Conservation (phyloP, 768 basidiomycete genomes). For the Naematelia encephala region DNA sequence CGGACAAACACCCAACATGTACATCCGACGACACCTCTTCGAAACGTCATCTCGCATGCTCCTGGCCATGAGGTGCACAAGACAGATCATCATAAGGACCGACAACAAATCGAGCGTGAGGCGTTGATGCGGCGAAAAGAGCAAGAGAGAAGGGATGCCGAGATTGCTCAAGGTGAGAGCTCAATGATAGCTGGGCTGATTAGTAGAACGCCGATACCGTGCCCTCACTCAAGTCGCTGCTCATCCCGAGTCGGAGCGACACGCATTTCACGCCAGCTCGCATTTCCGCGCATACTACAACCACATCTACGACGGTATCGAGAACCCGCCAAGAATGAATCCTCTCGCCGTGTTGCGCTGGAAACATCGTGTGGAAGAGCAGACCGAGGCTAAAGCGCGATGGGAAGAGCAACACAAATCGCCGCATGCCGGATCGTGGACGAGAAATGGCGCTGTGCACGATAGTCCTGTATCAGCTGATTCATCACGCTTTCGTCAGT, state of each 20-base stretch:
- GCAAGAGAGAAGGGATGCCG: conserved; percentile 34
- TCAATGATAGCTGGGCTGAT: conserved; percentile 3
- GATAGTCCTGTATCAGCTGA: conserved; percentile 21
- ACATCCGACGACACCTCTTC: background rate
- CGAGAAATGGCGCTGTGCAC: conserved; percentile 12
- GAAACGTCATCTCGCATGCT: background rate
- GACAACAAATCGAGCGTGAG: conserved; percentile 20
- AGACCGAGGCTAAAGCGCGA: conserved; percentile 17
- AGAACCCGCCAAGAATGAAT: conserved; percentile 35
- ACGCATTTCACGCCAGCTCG: conserved; percentile 24
- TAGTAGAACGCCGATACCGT: conserved; percentile 31
- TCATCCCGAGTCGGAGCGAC: conserved; percentile 32
- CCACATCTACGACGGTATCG: conserved; percentile 38
- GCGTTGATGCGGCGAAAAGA: conserved; percentile 26
- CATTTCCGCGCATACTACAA: conserved; percentile 40
- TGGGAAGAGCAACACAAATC: conserved; percentile 25
- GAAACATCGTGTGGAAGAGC: conserved; percentile 30
- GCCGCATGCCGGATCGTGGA: conserved; percentile 4
- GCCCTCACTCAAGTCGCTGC: conserved; percentile 41
- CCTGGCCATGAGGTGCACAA: conserved; percentile 12
- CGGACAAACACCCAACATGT: background rate
- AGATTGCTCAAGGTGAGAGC: conserved; percentile 38
- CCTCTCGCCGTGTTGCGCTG: conserved; percentile 39
- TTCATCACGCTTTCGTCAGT: conserved; percentile 11
- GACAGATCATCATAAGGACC: conserved; percentile 17